Percentiles rank a stretch among this genome's conserved stretches.
These are phyloP conservation scores for Drechslera avenae DNA, from an alignment of 2,329 filamentous ascomycete species.

Conservation along the genomic window DNA sequence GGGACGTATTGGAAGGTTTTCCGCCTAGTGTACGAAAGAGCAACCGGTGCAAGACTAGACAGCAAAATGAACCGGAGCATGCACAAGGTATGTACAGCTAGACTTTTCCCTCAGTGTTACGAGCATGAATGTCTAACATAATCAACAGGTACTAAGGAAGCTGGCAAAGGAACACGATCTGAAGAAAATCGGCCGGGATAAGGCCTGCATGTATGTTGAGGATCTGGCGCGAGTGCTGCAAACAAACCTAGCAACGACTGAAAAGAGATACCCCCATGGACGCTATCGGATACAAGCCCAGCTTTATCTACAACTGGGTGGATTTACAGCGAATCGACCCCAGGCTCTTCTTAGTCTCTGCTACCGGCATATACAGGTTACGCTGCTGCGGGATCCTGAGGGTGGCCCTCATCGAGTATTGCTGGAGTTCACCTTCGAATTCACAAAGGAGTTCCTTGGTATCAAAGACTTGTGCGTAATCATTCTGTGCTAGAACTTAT, in stretches of 20 bases:
- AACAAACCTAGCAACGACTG: slow-evolving; percentile 23
- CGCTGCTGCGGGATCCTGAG: slow-evolving; percentile 9
- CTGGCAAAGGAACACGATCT: slow-evolving; percentile 23
- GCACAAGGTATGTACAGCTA: slow-evolving; percentile 11
- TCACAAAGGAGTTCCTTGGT: slow-evolving; percentile 6
- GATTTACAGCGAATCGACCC: slow-evolving; percentile 20
- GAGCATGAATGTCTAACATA: slow-evolving; percentile 8
- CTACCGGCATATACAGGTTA: slow-evolving; percentile 14
- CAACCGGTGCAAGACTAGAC: slow-evolving; percentile 17
- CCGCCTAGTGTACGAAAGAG: slow-evolving; percentile 22
- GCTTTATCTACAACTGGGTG: slow-evolving; percentile 22
- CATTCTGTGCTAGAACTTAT: background rate
- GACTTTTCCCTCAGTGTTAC: background rate
- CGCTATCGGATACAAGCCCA: slow-evolving; percentile 22
- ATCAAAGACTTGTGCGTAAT: slow-evolving; percentile 1
- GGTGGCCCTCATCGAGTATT: slow-evolving; percentile 10
- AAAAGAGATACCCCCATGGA: slow-evolving; percentile 19
- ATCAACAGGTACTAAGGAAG: slow-evolving; percentile 19
- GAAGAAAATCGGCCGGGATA: slow-evolving; percentile 18
- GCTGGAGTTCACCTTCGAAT: slow-evolving; percentile 15
- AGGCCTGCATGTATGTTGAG: slow-evolving; percentile 22
- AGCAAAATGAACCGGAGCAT: slow-evolving; percentile 17
- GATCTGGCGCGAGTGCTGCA: slow-evolving; percentile 23
- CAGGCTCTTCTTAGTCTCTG: slow-evolving; percentile 14
- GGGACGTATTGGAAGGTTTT: slow-evolving; percentile 25